Conservation (phyloP, 805 yeast species). For the Zygosaccharomyces rouxii region DNA sequence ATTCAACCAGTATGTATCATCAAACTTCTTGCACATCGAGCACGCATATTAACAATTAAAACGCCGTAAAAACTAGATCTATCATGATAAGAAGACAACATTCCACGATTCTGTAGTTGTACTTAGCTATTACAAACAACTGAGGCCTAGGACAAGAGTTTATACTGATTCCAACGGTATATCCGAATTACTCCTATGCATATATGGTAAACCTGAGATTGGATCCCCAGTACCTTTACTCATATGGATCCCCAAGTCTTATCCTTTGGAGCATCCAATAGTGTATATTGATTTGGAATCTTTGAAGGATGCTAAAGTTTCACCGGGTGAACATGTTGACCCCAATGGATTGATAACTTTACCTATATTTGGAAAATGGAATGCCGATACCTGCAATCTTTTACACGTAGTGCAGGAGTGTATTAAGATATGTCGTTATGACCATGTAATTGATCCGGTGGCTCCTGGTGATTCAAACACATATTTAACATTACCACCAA, state of each 20-base stretch:
- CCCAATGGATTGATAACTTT: conserved; percentile 67
- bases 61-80: conserved; percentile 38
- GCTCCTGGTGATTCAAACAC: not conserved
- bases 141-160: conserved; percentile 67
- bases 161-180: conserved; percentile 55
- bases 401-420: conserved; percentile 15
- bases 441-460: conserved; percentile 1
- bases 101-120: conserved; percentile 56
- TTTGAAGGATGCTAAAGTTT: conserved; percentile 41
- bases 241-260: conserved; percentile 71
- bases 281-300: conserved; percentile 51
- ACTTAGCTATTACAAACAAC: conserved; percentile 46
- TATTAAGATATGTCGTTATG: conserved; percentile 6
- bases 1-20: conserved; percentile 42
- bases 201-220: conserved; percentile 49
- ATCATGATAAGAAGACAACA: conserved; percentile 50
- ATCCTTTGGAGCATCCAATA: conserved; percentile 68
- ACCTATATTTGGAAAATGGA: conserved; percentile 64
- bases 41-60: not conserved
- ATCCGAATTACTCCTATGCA: conserved; percentile 54
- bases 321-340: conserved; percentile 65
- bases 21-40: not conserved
- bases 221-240: conserved; percentile 52
- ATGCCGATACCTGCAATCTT: conserved; percentile 18
- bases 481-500: conserved; percentile 8